A percentile compares a stretch with the other conserved stretches of the same genome.
Evolutionary conservation across 768 basidiomycete genomes (phyloP).

Genomic region (Lactifluus hygrophoroides): DNA sequence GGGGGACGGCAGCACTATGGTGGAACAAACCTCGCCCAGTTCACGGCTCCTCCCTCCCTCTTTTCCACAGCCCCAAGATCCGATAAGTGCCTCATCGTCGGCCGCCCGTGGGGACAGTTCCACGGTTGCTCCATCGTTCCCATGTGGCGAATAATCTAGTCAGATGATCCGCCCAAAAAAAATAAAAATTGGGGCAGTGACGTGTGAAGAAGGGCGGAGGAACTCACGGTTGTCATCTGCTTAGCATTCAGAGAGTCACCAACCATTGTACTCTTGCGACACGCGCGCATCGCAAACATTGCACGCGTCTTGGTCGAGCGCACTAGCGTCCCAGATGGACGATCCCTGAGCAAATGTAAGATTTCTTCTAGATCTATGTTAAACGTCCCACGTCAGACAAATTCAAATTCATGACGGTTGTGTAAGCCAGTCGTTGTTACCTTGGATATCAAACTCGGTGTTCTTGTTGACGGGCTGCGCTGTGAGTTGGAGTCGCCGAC

Average conservation of each 20-base stretch:
- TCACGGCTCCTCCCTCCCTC: neutral
- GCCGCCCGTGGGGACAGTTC: slow-evolving; percentile 30
- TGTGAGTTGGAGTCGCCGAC: slow-evolving; percentile 49
- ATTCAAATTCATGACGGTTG: neutral
- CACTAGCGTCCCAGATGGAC: slow-evolving; percentile 72
- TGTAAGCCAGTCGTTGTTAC: slow-evolving; percentile 34
- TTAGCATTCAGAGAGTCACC: slow-evolving; percentile 69
- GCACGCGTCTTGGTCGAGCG: slow-evolving; percentile 86
- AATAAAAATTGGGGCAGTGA: neutral
- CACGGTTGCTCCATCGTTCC: slow-evolving; percentile 30
- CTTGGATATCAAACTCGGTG: slow-evolving; percentile 83
- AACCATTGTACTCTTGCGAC: slow-evolving; percentile 94
- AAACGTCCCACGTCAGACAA: no score
- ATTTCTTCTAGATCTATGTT: slow-evolving; percentile 83
- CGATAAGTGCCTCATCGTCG: slow-evolving; percentile 26
- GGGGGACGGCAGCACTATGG: neutral
- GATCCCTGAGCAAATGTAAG: slow-evolving; percentile 74
- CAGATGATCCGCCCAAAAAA: neutral
- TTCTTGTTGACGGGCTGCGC: slow-evolving; percentile 90
- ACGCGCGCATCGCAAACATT: slow-evolving; percentile 97
- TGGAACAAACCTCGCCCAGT: slow-evolving; percentile 2
- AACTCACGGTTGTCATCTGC: slow-evolving; percentile 68
- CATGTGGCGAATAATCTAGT: slow-evolving; percentile 28
- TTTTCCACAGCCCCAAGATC: slow-evolving; percentile 5
- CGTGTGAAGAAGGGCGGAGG: neutral